These are phyloP conservation scores for Thymus quinquecostatus DNA, from an alignment of 257 asterid species.

Conservation along the genomic window DNA sequence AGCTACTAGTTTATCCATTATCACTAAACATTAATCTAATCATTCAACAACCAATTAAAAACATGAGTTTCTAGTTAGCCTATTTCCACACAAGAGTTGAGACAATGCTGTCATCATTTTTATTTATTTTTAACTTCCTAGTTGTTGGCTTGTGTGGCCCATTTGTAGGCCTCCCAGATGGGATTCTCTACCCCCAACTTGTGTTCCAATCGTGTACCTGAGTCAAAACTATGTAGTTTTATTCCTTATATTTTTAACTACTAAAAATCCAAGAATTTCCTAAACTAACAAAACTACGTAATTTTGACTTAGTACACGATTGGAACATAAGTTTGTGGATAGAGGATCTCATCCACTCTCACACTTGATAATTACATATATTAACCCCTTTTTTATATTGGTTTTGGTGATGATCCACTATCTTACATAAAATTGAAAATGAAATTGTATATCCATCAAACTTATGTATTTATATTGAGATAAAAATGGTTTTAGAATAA, in stretches of 20 bases:
- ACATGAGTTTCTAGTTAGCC: slow-evolving; percentile 19
- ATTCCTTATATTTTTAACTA: too few relatives aligned
- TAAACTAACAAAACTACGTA: too few relatives aligned
- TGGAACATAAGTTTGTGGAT: too few relatives aligned
- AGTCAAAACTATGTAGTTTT: too few relatives aligned
- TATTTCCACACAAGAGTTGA: slow-evolving; percentile 17
- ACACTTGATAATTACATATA: neutral
- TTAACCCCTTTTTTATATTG: slow-evolving; percentile 15
- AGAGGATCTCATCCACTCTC: neutral
- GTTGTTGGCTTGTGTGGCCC: slow-evolving; percentile 41
- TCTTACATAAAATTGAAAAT: neutral
- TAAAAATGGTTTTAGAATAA: too few relatives aligned
- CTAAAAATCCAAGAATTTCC: too few relatives aligned
- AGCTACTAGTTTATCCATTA: slow-evolving; percentile 39
- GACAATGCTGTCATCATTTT: slow-evolving; percentile 17
- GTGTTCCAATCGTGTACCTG: too few relatives aligned
- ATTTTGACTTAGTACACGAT: too few relatives aligned
- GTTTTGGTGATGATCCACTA: slow-evolving; percentile 26
- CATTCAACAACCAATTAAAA: slow-evolving; percentile 48
- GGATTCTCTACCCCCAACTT: too few relatives aligned
- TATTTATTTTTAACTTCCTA: slow-evolving; percentile 2
- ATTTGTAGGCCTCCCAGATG: neutral
- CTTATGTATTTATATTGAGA: neutral
- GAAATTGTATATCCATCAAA: neutral
- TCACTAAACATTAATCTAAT: slow-evolving; percentile 23